These are phyloP conservation scores for Fonsecaea pugnacius DNA, from an alignment of 2,329 filamentous ascomycete genomes.

Conservation along the genomic window DNA sequence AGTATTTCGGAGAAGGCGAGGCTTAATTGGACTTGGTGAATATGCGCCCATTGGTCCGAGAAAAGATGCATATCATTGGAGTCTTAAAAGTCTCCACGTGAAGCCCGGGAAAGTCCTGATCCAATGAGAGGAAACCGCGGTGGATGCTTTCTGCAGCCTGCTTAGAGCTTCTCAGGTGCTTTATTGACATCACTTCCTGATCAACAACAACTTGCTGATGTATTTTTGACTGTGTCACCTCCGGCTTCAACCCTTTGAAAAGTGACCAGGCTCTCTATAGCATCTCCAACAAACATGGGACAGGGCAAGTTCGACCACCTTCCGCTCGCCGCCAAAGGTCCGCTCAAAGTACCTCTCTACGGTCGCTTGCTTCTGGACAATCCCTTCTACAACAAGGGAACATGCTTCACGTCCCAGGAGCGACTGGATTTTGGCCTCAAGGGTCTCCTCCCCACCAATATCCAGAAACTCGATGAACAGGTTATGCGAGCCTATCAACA, in stretches of 20 bases:
- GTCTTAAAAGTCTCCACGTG: neutral
- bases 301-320: slow-evolving; percentile 40
- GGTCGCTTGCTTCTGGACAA: slow-evolving; percentile 65
- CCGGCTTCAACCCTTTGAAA: neutral
- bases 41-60: neutral
- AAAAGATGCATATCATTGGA: neutral
- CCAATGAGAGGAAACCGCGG: slow-evolving; percentile 11
- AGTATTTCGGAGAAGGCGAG: slow-evolving; percentile 10
- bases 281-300: neutral
- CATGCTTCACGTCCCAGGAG: slow-evolving; percentile 73
- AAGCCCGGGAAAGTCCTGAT: neutral
- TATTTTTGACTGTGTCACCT: neutral
- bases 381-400: slow-evolving; percentile 80
- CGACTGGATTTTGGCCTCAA: slow-evolving; percentile 70
- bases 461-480: slow-evolving; percentile 78
- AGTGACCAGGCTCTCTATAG: neutral
- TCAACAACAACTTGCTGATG: neutral
- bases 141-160: slow-evolving; percentile 15
- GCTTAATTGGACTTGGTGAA: neutral
- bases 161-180: slow-evolving; percentile 16
- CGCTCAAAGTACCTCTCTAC: slow-evolving; percentile 40
- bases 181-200: slow-evolving; percentile 8
- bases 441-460: slow-evolving; percentile 71
- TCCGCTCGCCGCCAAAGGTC: slow-evolving; percentile 41
- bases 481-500: slow-evolving; percentile 78